phyloP scores from a whole-genome alignment of 2,329 filamentous ascomycete genomes.

The Septoria linicola region DNA sequence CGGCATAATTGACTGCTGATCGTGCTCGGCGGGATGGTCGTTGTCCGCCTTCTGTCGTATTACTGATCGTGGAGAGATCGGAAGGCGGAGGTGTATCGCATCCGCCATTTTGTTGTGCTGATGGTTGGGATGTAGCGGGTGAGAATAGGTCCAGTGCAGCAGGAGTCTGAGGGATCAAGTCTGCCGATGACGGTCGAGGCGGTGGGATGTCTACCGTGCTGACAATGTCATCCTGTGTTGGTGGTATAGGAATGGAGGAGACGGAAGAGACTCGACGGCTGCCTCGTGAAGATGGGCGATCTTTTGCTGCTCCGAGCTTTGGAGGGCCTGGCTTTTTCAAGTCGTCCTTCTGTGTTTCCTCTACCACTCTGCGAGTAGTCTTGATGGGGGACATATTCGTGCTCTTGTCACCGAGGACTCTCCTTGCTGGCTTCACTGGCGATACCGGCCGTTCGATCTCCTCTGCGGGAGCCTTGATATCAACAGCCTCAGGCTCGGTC shows the following conservation, averaged over 20 bases:
- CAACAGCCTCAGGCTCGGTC: constrained; percentile 18
- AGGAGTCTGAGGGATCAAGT: constrained; percentile 33
- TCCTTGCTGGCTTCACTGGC: constrained; percentile 28
- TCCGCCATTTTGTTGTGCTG: constrained; percentile 24
- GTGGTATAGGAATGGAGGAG: constrained; percentile 24
- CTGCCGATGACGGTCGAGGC: constrained; percentile 14
- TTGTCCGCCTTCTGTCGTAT: constrained; percentile 36
- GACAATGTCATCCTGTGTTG: constrained; percentile 23
- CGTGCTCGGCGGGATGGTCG: constrained; percentile 48
- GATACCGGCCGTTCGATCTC: constrained; percentile 9
- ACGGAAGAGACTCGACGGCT: constrained; percentile 27
- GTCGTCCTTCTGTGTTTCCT: constrained; percentile 21
- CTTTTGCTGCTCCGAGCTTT: constrained; percentile 15
- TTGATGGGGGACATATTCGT: constrained; percentile 41
- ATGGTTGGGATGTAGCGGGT: constrained; percentile 46
- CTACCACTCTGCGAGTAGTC: constrained; percentile 19
- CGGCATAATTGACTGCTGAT: constrained; percentile 50
- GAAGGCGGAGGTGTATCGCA: constrained; percentile 46
- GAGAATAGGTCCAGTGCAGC: constrained; percentile 42
- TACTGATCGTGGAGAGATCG: constrained; percentile 37
- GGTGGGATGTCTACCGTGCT: constrained; percentile 28
- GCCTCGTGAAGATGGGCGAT: constrained; percentile 33
- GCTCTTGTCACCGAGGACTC: constrained; percentile 45
- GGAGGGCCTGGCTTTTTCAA: constrained; percentile 23
- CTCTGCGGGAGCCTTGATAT: constrained; percentile 25